Conservation (phyloP, 768 basidiomycete genomes). For the Rhodosporidiobolus odoratus region DNA sequence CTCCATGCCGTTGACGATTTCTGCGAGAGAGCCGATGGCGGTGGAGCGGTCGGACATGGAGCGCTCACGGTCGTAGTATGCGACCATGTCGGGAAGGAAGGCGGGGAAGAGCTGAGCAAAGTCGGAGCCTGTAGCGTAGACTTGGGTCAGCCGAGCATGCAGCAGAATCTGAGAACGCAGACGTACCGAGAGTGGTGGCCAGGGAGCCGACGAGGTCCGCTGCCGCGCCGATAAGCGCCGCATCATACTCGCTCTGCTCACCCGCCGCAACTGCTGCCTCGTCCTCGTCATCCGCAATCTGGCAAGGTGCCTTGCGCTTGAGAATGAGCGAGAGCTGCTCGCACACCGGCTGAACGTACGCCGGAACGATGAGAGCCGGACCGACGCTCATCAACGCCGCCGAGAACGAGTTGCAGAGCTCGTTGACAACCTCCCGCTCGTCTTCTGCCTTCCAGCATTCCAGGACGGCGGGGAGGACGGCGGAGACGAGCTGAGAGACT, state of each 20-base stretch:
- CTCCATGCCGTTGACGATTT: conserved; percentile 91
- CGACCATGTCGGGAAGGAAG: conserved; percentile 85
- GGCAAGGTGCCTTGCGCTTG: conserved; percentile 90
- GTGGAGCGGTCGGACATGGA: conserved; percentile 87
- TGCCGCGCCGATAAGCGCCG: conserved; percentile 86
- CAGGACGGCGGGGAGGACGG: conserved; percentile 66
- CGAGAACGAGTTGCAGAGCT: conserved; percentile 78
- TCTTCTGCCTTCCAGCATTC: conserved; percentile 92
- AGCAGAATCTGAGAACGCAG: not conserved
- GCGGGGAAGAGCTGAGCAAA: conserved; percentile 73
- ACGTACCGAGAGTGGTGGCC: conserved; percentile 68
- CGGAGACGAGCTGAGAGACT: conserved; percentile 72
- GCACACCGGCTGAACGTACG: conserved; percentile 68
- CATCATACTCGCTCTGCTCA: conserved; percentile 94
- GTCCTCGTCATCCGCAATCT: conserved; percentile 74
- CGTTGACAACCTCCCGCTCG: conserved; percentile 83
- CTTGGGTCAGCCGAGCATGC: not conserved
- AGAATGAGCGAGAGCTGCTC: conserved; percentile 76
- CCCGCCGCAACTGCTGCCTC: conserved; percentile 63
- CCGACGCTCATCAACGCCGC: conserved; percentile 91
- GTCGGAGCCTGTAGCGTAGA: conserved; percentile 48
- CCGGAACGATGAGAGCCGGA: conserved; percentile 67
- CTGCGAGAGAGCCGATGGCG: conserved; percentile 86
- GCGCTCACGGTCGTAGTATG: conserved; percentile 84
- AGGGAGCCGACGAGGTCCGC: conserved; percentile 87